These are phyloP conservation scores for Colletotrichum karsti DNA, from an alignment of 2,329 filamentous ascomycete genomes.

Conservation along the genomic window DNA sequence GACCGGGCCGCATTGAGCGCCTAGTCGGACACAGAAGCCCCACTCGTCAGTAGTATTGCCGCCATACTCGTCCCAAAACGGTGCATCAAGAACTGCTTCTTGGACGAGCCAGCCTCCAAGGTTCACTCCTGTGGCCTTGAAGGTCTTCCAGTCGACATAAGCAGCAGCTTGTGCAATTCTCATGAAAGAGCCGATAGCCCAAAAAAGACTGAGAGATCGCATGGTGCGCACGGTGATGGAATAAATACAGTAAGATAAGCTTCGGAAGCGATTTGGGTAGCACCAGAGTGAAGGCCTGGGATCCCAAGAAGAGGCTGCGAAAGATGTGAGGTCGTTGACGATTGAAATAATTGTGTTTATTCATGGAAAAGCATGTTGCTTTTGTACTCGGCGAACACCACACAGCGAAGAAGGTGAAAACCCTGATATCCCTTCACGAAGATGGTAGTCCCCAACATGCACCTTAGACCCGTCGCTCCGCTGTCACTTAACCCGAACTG, in stretches of 20 bases:
- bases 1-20: not conserved
- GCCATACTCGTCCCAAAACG: not conserved
- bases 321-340: no score
- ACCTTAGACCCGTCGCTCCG: no score
- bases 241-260: not conserved
- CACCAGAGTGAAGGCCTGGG: no score
- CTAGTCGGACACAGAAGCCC: not conserved
- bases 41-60: conserved; percentile 9
- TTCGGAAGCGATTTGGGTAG: no score
- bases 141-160: conserved; percentile 4
- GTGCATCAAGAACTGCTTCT: not conserved
- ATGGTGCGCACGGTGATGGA: not conserved
- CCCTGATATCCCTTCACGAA: no score
- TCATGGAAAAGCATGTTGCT: no score
- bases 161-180: not conserved
- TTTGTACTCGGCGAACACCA: no score
- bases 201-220: not conserved
- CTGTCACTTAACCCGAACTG: no score
- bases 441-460: no score
- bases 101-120: conserved; percentile 2
- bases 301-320: no score
- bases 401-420: no score
- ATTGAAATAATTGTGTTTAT: no score
- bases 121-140: not conserved
- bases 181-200: not conserved